Base-by-base conservation (phyloP, 805 yeast species). In the Lipomyces yamanashiensis region DNA sequence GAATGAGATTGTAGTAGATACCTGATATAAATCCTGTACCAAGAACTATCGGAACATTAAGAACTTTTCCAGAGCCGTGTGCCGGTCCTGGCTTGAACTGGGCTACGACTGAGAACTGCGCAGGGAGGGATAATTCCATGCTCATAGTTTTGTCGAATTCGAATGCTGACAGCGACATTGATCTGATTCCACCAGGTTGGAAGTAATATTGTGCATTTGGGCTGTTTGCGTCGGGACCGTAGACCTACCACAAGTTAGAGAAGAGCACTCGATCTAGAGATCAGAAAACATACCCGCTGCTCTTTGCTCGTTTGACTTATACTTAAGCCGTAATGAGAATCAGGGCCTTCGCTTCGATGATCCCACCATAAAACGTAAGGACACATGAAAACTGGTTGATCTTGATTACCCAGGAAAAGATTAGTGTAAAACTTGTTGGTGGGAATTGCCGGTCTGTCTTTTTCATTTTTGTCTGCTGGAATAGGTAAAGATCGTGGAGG, bases 371-470 rank as follows among this genome's bases (percentile, higher is more conserved):
- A 71, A 2, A 83, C 80, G 71, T 87, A 89, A 21, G 96, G 96
- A 69, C 83, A 85, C n/a, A 87, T 80, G 78, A 82, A 89, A 5
- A 82, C 82, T 54, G 85, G 81, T 53, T 80, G 78, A 28, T 79
- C 76, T 75, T 87, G 92, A 55, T 75, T 76, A 19, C 79, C 87
- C 28, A 88, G 76, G 68, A 86, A 76, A 70, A 88, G 72, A 73
- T 89, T 89, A 45, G 85, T 83, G 75, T 83, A 88, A 74, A 89
- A 90, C 75, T 89, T 89, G 79, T 90, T 89, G 23, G 96, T 90
- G 72, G 85, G 85, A 64, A 82, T 79, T 1, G 86, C 78, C n/a
- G 64, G 52, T 12, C 50, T 39, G 13, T 21, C 57, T 34, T 13
- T 17, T 45, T 50, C 63, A 17, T 59, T 58, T 12, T 44, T 33